Evolutionary conservation across 805 yeast species (phyloP).

Genomic region (Yueomyces sinensis): DNA sequence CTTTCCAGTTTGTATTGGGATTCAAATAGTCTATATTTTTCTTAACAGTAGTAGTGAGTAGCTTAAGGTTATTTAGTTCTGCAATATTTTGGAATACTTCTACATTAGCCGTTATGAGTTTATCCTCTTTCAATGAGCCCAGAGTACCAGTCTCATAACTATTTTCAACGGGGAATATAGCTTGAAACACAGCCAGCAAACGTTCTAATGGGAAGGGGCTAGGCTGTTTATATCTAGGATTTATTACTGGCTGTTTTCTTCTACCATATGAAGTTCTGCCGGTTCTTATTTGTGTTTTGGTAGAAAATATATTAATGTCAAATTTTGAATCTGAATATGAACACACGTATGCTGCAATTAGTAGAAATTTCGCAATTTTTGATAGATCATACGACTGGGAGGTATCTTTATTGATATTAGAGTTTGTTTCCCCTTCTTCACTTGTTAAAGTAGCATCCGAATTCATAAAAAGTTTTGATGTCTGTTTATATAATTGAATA

Average conservation of each 20-base stretch:
- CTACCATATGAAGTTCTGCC: conserved; percentile 30
- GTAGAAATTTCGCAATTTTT: conserved; percentile 48
- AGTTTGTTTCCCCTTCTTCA: conserved; percentile 1
- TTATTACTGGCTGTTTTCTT: conserved; percentile 34
- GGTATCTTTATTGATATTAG: conserved; percentile 3
- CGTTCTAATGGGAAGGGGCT: conserved; percentile 68
- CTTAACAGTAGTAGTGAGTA: conserved; percentile 30
- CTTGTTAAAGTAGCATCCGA: conserved; percentile 23
- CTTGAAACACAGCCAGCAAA: conserved; percentile 62
- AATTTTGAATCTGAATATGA: conserved; percentile 59
- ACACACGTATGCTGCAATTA: conserved; percentile 73
- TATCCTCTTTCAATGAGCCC: conserved; percentile 9
- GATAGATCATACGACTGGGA: conserved; percentile 35
- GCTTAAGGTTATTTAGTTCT: conserved; percentile 41
- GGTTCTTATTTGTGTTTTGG: conserved; percentile 30
- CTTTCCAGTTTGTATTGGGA: conserved; percentile 64
- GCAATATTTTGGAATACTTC: conserved; percentile 47
- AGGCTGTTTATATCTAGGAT: conserved; percentile 54
- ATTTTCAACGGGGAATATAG: conserved; percentile 38
- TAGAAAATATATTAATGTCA: conserved; percentile 62
- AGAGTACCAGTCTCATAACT: conserved; percentile 8
- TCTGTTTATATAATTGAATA: conserved; percentile 19
- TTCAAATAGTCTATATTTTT: conserved; percentile 41
- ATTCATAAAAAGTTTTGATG: conserved; percentile 16
- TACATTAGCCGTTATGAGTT: conserved; percentile 27